These are phyloP conservation scores for Obba rivulosa DNA, from an alignment of 768 basidiomycete species.

Conservation along the genomic window DNA sequence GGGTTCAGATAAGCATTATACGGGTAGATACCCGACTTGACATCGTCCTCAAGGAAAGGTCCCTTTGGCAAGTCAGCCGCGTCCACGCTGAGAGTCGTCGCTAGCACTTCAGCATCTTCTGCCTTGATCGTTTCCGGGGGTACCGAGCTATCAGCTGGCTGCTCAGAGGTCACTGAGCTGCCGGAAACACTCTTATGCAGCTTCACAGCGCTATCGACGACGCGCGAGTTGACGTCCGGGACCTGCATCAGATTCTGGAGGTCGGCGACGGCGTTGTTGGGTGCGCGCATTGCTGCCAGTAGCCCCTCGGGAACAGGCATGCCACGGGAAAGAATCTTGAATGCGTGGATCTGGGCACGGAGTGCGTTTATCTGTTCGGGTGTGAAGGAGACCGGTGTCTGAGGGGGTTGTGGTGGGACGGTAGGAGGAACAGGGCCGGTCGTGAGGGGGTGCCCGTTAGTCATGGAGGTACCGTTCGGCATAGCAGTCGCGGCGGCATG, in stretches of 20 bases:
- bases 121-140: slow-evolving; percentile 27
- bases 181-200: slow-evolving; percentile 48
- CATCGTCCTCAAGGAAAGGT: slow-evolving; percentile 73
- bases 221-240: slow-evolving; percentile 51
- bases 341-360: slow-evolving; percentile 80
- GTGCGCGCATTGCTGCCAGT: slow-evolving; percentile 64
- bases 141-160: slow-evolving; percentile 1
- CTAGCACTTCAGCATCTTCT: slow-evolving; percentile 52
- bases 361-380: slow-evolving; percentile 68
- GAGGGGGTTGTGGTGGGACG: slow-evolving; percentile 46
- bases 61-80: slow-evolving; percentile 64
- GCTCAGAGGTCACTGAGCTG: slow-evolving; percentile 18
- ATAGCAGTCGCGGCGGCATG: slow-evolving; percentile 15
- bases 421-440: slow-evolving; percentile 48
- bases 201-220: slow-evolving; percentile 75
- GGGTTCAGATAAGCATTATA: slow-evolving; percentile 89
- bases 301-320: slow-evolving; percentile 63
- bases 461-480: slow-evolving; percentile 29
- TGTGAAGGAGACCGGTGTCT: slow-evolving; percentile 76
- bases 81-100: slow-evolving; percentile 32
- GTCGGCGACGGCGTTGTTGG: slow-evolving; percentile 54
- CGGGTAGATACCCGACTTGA: slow-evolving; percentile 78
- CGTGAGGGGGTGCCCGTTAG: slow-evolving; percentile 36
- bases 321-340: slow-evolving; percentile 63
- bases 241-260: slow-evolving; percentile 62